These are phyloP conservation scores for Linderniella brevidens DNA, from an alignment of 257 asterid genomes.

Conservation along the genomic window DNA sequence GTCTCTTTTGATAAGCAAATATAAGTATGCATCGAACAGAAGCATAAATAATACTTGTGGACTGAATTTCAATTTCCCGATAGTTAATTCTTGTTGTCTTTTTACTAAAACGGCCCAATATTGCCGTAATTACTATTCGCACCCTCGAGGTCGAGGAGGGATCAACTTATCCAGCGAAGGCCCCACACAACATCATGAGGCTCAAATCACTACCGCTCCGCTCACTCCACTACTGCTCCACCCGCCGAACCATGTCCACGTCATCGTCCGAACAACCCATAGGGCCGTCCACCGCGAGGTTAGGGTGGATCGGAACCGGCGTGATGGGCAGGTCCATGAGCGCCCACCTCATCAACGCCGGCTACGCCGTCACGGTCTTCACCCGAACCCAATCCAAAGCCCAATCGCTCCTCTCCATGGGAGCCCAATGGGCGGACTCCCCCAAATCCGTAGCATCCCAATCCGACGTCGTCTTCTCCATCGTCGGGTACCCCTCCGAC, in stretches of 20 bases:
- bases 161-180: no score
- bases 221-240: slow-evolving; percentile 19
- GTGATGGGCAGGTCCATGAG: slow-evolving; percentile 94
- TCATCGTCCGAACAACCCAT: slow-evolving; percentile 20
- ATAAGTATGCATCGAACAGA: no score
- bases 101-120: no score
- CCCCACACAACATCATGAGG: no score
- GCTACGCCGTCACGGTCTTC: slow-evolving; percentile 60
- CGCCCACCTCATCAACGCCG: slow-evolving; percentile 71
- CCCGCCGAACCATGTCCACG: slow-evolving; percentile 31
- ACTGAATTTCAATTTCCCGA: no score
- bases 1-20: no score
- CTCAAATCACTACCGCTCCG: slow-evolving; percentile 4
- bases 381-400: slow-evolving; percentile 86
- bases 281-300: slow-evolving; percentile 41
- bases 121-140: no score
- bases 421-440: slow-evolving; percentile 70
- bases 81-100: no score
- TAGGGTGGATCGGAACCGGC: slow-evolving; percentile 93
- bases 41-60: no score
- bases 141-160: no score
- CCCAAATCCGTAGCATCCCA: slow-evolving; percentile 70
- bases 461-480: slow-evolving; percentile 77
- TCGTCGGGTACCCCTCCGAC: slow-evolving; percentile 88
- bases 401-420: slow-evolving; percentile 51